A percentile compares a stretch with the other conserved stretches of the same genome.
Conservation (phyloP, 2,329 filamentous ascomycete species). For the Colletotrichum zoysiae region DNA sequence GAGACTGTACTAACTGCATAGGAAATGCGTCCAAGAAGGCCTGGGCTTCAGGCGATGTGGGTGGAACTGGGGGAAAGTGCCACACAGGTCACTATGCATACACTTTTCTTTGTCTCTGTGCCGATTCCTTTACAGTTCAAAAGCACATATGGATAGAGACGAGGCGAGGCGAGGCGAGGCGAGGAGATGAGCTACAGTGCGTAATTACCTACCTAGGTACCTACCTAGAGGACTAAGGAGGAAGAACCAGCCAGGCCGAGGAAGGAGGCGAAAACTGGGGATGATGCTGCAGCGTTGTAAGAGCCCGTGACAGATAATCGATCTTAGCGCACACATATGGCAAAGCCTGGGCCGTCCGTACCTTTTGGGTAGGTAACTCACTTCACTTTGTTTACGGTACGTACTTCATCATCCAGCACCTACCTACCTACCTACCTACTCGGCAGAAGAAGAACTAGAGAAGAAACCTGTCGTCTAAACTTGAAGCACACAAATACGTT, state of each 20-base stretch:
- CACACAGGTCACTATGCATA: constrained; percentile 34
- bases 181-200: background rate
- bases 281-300: constrained; percentile 5
- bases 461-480: constrained; percentile 6
- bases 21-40: constrained; percentile 29
- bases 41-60: constrained; percentile 35
- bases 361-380: background rate
- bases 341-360: background rate
- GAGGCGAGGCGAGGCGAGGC: background rate
- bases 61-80: constrained; percentile 23
- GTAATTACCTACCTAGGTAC: background rate
- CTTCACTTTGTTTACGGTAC: background rate
- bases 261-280: constrained; percentile 2
- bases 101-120: constrained; percentile 17
- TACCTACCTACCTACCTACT: no score
- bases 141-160: background rate
- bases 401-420: background rate
- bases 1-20: constrained; percentile 11
- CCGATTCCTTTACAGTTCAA: constrained; percentile 11
- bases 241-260: background rate
- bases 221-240: background rate
- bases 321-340: constrained; percentile 2
- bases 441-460: constrained; percentile 1
- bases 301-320: constrained; percentile 6
- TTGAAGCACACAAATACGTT: constrained; percentile 16